These are phyloP conservation scores for Esteya vermicola DNA, from an alignment of 2,329 filamentous ascomycete genomes.

Conservation along the genomic window DNA sequence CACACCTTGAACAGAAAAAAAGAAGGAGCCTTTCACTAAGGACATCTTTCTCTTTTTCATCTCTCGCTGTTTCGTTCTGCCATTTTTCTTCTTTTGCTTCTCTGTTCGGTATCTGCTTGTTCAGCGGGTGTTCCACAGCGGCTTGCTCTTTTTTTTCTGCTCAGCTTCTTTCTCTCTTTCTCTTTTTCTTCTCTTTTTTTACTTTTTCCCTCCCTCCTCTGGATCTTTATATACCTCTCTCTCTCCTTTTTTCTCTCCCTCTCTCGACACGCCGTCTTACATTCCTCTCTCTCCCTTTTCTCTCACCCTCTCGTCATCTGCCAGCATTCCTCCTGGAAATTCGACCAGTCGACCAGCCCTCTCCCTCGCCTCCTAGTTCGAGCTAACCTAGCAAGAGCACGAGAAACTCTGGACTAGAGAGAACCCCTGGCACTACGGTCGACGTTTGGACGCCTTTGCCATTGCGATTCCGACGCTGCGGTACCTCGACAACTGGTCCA, in stretches of 20 bases:
- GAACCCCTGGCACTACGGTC: too few species aligned
- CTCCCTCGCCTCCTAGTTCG: too few species aligned
- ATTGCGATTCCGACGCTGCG: too few species aligned
- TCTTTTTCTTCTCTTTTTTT: not conserved
- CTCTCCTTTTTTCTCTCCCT: not conserved
- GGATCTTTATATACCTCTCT: slow-evolving; percentile 5
- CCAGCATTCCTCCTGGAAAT: slow-evolving; percentile 6
- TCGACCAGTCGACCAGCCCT: not conserved
- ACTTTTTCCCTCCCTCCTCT: not conserved
- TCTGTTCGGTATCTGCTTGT: too few species aligned
- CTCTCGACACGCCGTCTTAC: slow-evolving; percentile 2
- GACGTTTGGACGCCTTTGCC: too few species aligned
- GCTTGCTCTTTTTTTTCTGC: too few species aligned
- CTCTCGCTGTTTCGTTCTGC: not conserved
- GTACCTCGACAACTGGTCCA: too few species aligned
- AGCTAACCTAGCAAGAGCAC: too few species aligned
- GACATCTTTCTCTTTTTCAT: not conserved
- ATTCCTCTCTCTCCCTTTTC: slow-evolving; percentile 1
- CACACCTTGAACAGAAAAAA: not conserved
- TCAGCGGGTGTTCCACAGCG: not conserved
- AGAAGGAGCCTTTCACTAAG: slow-evolving; percentile 1
- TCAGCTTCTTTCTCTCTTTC: not conserved
- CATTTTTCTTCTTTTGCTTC: not conserved
- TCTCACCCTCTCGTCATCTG: slow-evolving; percentile 1
- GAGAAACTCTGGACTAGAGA: too few species aligned